Evolutionary conservation across 176 grass and related monocot species (phyloP).

Genomic region (Aechmea fasciata): DNA sequence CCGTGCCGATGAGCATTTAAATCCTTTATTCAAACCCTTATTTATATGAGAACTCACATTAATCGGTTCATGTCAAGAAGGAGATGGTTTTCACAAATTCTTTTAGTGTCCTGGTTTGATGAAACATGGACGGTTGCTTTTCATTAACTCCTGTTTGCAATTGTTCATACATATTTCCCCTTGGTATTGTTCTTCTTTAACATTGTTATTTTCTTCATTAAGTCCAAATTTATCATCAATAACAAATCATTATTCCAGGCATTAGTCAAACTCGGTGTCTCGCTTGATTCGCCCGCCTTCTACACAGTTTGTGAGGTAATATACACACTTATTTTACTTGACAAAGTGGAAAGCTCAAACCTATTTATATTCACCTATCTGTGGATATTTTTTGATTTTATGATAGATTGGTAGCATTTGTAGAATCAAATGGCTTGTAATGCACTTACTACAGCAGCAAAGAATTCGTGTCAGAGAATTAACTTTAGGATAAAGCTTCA

Average conservation of each 20-base stretch:
- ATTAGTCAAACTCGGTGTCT: constrained; percentile 35
- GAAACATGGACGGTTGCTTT: not conserved
- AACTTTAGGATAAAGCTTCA: too few relatives aligned
- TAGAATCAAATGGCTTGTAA: not conserved
- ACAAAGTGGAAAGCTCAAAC: not conserved
- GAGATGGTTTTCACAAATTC: too few relatives aligned
- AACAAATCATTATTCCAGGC: constrained; percentile 30
- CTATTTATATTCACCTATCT: not conserved
- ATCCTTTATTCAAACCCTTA: too few relatives aligned
- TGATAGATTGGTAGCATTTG: not conserved
- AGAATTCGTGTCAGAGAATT: too few relatives aligned
- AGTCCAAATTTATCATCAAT: not conserved
- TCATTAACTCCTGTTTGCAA: not conserved
- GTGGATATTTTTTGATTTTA: not conserved
- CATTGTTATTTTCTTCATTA: constrained; percentile 2
- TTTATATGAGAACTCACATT: too few relatives aligned
- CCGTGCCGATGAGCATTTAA: too few relatives aligned
- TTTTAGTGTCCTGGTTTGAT: too few relatives aligned
- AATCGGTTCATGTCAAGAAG: too few relatives aligned
- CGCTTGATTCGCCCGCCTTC: constrained; percentile 41
- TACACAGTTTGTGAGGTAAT: constrained; percentile 50
- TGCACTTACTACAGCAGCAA: too few relatives aligned
- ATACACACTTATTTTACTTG: not conserved
- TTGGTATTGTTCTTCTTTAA: constrained; percentile 1
- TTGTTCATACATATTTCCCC: constrained; percentile 5